phyloP scores from a whole-genome alignment of 2,329 filamentous ascomycete genomes.

The Diplodia mutila region DNA sequence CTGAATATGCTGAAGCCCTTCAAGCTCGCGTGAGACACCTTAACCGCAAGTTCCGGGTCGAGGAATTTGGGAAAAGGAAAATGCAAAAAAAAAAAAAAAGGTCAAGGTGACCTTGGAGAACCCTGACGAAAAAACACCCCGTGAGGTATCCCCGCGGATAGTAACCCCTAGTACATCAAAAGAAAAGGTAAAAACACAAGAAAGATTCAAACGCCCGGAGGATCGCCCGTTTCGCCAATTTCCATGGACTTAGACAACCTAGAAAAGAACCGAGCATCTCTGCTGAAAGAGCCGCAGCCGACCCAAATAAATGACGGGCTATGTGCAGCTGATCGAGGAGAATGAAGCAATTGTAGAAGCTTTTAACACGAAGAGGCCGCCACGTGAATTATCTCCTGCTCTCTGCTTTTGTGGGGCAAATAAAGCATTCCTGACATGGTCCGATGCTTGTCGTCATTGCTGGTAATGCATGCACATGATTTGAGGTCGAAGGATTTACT shows the following conservation, averaged over 20 bases:
- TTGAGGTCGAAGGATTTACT: not conserved
- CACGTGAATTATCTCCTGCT: not conserved
- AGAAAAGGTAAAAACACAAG: not conserved
- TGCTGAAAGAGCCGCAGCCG: not conserved
- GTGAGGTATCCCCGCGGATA: slow-evolving; percentile 16
- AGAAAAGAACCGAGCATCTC: not conserved
- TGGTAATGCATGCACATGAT: slow-evolving; percentile 13
- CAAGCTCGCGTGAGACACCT: not conserved
- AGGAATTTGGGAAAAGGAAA: not conserved
- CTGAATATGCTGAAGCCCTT: not conserved
- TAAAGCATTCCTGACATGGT: not conserved
- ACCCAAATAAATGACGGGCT: not conserved
- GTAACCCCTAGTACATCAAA: slow-evolving; percentile 20
- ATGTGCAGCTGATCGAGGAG: not conserved
- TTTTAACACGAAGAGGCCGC: slow-evolving; percentile 1
- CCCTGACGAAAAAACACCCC: not conserved
- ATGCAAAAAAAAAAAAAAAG: not conserved
- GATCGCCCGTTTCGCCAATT: slow-evolving; percentile 17
- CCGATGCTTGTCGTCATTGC: slow-evolving; percentile 10
- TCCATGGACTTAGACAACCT: slow-evolving; percentile 19
- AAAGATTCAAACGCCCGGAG: slow-evolving; percentile 10
- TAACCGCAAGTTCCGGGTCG: not conserved
- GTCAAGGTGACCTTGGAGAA: not conserved
- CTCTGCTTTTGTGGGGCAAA: not conserved
- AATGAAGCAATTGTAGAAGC: not conserved